A percentile compares a stretch with the other conserved stretches of the same genome.
These are phyloP conservation scores for Novymonas esmeraldas DNA, from an alignment of 208 protist genomes.

Conservation along the genomic window DNA sequence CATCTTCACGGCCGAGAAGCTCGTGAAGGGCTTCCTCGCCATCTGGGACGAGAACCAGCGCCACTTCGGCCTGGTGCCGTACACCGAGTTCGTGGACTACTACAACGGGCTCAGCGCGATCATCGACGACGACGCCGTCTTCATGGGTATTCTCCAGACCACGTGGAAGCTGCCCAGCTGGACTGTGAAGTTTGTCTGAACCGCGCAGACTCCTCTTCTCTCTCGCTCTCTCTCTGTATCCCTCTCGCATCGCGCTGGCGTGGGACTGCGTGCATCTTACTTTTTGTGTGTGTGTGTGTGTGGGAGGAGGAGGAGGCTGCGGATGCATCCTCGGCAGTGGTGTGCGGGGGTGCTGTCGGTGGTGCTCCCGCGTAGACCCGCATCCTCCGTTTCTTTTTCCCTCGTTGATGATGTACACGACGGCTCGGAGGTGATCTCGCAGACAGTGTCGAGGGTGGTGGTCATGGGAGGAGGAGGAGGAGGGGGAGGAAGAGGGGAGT, in stretches of 20 bases:
- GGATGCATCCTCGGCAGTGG: too few species aligned
- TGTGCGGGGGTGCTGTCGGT: too few species aligned
- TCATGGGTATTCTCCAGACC: constrained; percentile 76
- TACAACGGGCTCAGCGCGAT: constrained; percentile 91
- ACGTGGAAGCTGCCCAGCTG: constrained; percentile 87
- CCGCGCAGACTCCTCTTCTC: neutral
- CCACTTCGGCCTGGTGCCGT: constrained; percentile 79
- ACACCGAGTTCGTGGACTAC: constrained; percentile 92
- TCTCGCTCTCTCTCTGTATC: neutral
- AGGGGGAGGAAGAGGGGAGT: neutral
- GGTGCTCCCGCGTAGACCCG: too few species aligned
- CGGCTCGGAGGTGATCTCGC: too few species aligned
- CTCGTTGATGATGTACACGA: neutral
- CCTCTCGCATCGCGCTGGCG: too few species aligned
- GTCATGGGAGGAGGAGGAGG: neutral
- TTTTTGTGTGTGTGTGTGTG: too few species aligned
- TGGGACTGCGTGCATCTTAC: too few species aligned
- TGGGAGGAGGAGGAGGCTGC: too few species aligned
- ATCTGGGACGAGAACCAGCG: constrained; percentile 87
- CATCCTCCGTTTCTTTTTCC: neutral
- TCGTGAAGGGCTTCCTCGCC: constrained; percentile 84
- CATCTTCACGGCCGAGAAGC: constrained; percentile 75
- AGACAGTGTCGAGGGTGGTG: too few species aligned
- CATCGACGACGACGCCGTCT: constrained; percentile 85
- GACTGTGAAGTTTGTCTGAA: constrained; percentile 34